Percentiles rank a stretch among this genome's conserved stretches.
Conservation (phyloP, 75 land plant genomes). For the Cupressus sempervirens region DNA sequence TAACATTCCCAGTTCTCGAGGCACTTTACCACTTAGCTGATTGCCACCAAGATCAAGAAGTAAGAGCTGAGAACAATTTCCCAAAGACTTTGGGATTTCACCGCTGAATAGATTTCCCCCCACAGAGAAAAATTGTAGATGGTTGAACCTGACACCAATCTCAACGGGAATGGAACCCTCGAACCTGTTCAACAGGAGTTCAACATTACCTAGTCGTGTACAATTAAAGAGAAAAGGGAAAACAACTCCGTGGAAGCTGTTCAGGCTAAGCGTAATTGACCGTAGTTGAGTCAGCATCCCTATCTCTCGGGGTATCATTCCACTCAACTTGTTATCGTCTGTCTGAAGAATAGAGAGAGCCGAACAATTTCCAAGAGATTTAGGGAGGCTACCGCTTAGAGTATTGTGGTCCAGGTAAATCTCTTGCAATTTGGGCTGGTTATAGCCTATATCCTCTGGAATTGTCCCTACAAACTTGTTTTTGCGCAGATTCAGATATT, state of each 20-base stretch:
- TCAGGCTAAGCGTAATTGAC: background rate
- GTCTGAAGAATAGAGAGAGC: conserved; percentile 12
- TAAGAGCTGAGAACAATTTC: conserved; percentile 12
- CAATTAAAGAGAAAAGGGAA: background rate
- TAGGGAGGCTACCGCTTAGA: conserved; percentile 27
- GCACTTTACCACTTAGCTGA: conserved; percentile 12
- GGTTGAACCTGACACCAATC: too few relatives aligned
- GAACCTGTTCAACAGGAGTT: too few relatives aligned
- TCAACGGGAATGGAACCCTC: too few relatives aligned
- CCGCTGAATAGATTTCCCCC: background rate
- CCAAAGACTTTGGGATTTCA: background rate
- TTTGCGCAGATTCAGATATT: too few relatives aligned
- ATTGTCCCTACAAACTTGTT: background rate
- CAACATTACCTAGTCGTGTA: too few relatives aligned
- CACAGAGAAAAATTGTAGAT: too few relatives aligned
- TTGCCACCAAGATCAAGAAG: conserved; percentile 11
- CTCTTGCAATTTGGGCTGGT: background rate
- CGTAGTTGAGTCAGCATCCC: conserved; percentile 1
- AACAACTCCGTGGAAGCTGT: background rate
- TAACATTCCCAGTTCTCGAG: background rate
- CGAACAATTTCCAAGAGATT: conserved; percentile 17
- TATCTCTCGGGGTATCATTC: conserved; percentile 6
- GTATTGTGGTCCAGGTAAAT: conserved; percentile 13
- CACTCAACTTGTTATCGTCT: background rate
- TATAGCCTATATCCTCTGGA: background rate